Evolutionary conservation across 768 basidiomycete genomes (phyloP).

Genomic region (Austroboletus eburneus): DNA sequence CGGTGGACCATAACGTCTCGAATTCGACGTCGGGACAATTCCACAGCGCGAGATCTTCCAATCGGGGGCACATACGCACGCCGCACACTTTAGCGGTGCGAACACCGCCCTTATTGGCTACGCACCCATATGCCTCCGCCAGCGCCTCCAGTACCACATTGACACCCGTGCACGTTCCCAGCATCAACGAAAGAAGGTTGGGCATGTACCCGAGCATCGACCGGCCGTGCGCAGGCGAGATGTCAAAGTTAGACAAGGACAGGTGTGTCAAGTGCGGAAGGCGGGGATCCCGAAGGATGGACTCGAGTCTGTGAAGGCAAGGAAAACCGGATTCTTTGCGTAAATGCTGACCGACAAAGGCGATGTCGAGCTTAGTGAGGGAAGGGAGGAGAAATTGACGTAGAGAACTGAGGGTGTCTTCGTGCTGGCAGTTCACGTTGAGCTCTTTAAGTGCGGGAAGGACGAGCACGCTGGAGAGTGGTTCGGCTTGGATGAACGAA

Average conservation of each 20-base stretch:
- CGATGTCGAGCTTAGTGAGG: conserved; percentile 43
- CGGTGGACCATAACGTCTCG: conserved; percentile 32
- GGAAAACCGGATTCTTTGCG: conserved; percentile 26
- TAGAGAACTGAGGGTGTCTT: conserved; percentile 37
- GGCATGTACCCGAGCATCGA: conserved; percentile 52
- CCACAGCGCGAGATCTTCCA: conserved; percentile 51
- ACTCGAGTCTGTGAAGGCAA: conserved; percentile 44
- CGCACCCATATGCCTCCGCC: conserved; percentile 33
- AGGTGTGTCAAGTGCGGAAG: conserved; percentile 48
- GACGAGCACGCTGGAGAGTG: conserved; percentile 27
- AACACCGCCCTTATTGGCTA: conserved; percentile 10
- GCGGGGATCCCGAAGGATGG: conserved; percentile 54
- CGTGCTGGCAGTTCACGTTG: conserved; percentile 38
- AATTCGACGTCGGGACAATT: conserved; percentile 44
- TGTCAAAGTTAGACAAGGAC: conserved; percentile 44
- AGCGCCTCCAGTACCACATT: conserved; percentile 39
- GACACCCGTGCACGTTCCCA: conserved; percentile 45
- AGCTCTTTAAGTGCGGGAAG: conserved; percentile 37
- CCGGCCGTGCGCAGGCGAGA: conserved; percentile 36
- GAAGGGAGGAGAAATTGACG: conserved; percentile 43
- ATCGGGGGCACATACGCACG: conserved; percentile 46
- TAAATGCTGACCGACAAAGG: conserved; percentile 32
- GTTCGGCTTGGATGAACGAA: conserved; percentile 26
- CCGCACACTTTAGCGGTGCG: conserved; percentile 25
- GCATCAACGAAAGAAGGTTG: conserved; percentile 41